Percentiles rank a stretch among this genome's conserved stretches.
Evolutionary conservation across 2,329 filamentous ascomycete species (phyloP).

Genomic region (Alternaria sp.): DNA sequence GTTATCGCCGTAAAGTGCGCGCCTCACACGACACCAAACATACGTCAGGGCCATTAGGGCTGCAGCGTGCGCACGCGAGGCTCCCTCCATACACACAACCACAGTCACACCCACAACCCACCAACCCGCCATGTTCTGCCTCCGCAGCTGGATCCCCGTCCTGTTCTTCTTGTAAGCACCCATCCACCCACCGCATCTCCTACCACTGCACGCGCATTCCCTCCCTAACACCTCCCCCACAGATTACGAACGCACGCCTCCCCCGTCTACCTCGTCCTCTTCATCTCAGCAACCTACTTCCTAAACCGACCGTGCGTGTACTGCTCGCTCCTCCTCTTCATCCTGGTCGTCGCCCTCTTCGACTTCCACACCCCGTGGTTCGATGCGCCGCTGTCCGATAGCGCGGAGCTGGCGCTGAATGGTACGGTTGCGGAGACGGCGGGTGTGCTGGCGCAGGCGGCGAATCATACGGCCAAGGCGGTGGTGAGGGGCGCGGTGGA

Average conservation of each 20-base stretch:
- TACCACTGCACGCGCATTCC: slow-evolving; percentile 6
- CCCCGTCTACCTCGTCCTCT: slow-evolving; percentile 58
- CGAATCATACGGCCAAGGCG: slow-evolving; percentile 57
- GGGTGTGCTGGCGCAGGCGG: slow-evolving; percentile 69
- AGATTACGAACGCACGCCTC: slow-evolving; percentile 54
- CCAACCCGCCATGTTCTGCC: slow-evolving; percentile 64
- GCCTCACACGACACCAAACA: background rate
- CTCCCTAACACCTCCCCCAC: background rate
- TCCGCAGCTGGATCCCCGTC: slow-evolving; percentile 63
- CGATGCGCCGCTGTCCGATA: slow-evolving; percentile 66
- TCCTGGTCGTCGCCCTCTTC: slow-evolving; percentile 95
- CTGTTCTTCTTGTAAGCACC: slow-evolving; percentile 58
- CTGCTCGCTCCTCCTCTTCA: slow-evolving; percentile 92
- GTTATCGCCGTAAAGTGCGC: slow-evolving; percentile 1
- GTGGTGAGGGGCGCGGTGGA: slow-evolving; percentile 37
- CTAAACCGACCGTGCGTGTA: slow-evolving; percentile 97
- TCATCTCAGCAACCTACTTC: slow-evolving; percentile 88
- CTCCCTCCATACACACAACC: background rate
- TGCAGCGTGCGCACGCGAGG: slow-evolving; percentile 19
- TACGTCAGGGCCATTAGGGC: background rate
- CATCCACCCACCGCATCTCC: background rate
- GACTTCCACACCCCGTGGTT: slow-evolving; percentile 95
- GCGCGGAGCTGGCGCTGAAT: slow-evolving; percentile 40
- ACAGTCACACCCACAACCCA: background rate
- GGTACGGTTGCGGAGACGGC: slow-evolving; percentile 60